Evolutionary conservation across 164 flowering plant genomes (phyloP), one percentile per base, ranked within the genome.

Genomic region (Magnolia kwangsiensis): DNA sequence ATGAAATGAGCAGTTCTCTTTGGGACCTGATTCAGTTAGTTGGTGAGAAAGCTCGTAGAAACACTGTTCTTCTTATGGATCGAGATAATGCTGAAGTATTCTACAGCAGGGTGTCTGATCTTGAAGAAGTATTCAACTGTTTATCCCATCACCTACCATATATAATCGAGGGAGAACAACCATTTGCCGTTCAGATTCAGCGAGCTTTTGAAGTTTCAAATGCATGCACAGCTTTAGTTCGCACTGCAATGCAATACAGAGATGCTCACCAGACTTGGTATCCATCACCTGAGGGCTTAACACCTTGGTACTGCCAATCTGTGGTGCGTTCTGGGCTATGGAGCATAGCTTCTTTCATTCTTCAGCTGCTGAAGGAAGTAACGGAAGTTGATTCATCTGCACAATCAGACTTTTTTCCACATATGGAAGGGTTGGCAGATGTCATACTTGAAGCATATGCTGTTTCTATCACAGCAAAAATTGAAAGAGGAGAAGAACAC

Each of bases 41-140:
- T 81, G 98, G 99, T 51, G 98, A 94, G 83, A 87, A 84, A 82
- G 89, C 91, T 67, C 93, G 97, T 8, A 82, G 91, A 69, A 90
- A 85, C 78, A 88, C 93, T 73, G 97, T 94, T 78, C 98, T 96
- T 83, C 81, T 96, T 75, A 92, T 96, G 98, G 99, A 96, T 82
- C 90, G 99, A 74, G 99, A 96, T 75, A 94, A 94, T 86, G 93
- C 92, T 69, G 98, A 96, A 86, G 98, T 96, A 50, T 96, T 96
- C 78, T 96, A 90, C 82, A 96, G 97, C 77, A 96, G 89, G 81
- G 97, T 96, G 78, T 96, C 99, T 80, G 90, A 90, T 65, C 85
- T 94, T 50, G 91, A 92, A 78, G 91, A 91, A 82, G 79, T 92
- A 24, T 96, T 90, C 83, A 55, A 84, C 79, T 90, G 97, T 86